Evolutionary conservation across 768 basidiomycete genomes (phyloP).

Genomic region (Candolleomyces eurysporus): DNA sequence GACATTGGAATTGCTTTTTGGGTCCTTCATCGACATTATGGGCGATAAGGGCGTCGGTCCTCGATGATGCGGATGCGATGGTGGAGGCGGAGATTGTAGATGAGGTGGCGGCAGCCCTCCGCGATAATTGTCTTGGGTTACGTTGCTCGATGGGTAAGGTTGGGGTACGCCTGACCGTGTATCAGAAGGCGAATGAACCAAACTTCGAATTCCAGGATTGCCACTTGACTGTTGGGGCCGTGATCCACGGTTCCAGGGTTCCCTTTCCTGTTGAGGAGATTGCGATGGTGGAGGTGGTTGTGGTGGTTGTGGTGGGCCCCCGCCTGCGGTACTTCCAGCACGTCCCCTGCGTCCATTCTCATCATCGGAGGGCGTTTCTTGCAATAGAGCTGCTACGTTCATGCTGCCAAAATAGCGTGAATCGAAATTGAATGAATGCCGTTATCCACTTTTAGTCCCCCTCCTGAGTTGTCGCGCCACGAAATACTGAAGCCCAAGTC

Average conservation of each 20-base stretch:
- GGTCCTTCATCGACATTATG: neutral
- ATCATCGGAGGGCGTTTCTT: conserved; percentile 17
- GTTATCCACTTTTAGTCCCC: neutral
- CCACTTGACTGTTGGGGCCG: neutral
- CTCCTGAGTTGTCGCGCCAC: neutral
- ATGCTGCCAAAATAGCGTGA: conserved; percentile 2
- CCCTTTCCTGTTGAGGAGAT: neutral
- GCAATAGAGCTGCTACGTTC: conserved; percentile 19
- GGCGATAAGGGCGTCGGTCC: neutral
- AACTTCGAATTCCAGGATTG: neutral
- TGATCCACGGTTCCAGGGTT: neutral
- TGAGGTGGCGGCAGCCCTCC: neutral
- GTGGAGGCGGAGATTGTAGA: neutral
- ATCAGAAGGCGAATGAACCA: conserved; percentile 2
- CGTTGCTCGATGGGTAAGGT: neutral
- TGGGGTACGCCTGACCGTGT: neutral
- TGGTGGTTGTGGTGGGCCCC: neutral
- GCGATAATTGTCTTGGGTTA: neutral
- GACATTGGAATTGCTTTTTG: neutral
- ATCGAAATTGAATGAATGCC: neutral
- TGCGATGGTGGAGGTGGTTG: conserved; percentile 1
- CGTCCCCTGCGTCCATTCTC: conserved; percentile 5
- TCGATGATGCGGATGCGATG: neutral
- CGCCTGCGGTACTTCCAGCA: neutral
- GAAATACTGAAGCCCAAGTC: neutral